Evolutionary conservation across 805 yeast species (phyloP).

Genomic region (Kazachstania kunashirensis): DNA sequence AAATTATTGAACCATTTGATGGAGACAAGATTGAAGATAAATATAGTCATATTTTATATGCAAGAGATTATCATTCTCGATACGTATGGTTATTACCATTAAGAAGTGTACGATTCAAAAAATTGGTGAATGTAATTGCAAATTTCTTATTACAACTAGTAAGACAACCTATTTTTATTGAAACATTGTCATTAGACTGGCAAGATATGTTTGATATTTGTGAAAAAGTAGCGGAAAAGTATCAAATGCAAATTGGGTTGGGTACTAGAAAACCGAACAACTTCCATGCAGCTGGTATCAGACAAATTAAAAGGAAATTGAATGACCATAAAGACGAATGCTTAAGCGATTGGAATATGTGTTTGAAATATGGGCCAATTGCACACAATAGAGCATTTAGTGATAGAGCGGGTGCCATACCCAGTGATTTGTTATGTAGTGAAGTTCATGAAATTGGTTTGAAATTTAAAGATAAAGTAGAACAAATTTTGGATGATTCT

Average conservation of each 20-base stretch:
- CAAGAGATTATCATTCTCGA: constrained; percentile 24
- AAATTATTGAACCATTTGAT: constrained; percentile 21
- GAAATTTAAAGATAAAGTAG: constrained; percentile 15
- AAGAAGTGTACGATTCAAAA: constrained; percentile 16
- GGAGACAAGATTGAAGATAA: constrained; percentile 17
- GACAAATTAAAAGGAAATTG: constrained; percentile 13
- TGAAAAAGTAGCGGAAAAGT: constrained; percentile 16
- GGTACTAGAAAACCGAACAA: constrained; percentile 13
- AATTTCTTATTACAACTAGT: constrained; percentile 14
- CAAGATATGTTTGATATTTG: constrained; percentile 25
- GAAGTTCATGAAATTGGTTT: constrained; percentile 9
- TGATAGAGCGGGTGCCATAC: constrained; percentile 16
- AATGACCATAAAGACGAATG: constrained; percentile 14
- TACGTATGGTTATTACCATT: constrained; percentile 27
- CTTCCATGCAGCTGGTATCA: constrained; percentile 17
- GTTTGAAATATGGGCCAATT: constrained; percentile 17
- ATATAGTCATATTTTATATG: constrained; percentile 22
- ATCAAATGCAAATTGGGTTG: constrained; percentile 20
- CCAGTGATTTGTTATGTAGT: constrained; percentile 16
- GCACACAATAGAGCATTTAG: constrained; percentile 13
- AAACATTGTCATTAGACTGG: constrained; percentile 22
- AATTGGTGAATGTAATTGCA: constrained; percentile 12
- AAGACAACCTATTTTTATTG: constrained; percentile 24
- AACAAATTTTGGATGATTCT: constrained; percentile 13
- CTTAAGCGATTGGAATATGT: constrained; percentile 20